Evolutionary conservation across 345 rosid species (phyloP).

Genomic region (Diplotaxis tenuifolia): DNA sequence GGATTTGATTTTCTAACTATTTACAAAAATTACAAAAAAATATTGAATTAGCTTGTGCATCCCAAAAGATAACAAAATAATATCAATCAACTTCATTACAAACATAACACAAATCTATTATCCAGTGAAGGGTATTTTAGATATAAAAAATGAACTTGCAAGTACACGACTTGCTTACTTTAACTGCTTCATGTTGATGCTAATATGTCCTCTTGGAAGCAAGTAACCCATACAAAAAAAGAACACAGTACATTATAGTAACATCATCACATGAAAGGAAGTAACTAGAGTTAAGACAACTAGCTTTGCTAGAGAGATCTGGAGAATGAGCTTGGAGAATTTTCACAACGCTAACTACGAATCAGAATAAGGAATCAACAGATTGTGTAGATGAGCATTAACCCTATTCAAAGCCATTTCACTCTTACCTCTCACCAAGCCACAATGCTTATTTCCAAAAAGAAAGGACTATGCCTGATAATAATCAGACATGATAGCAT

Average conservation of each 20-base stretch:
- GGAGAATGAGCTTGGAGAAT: conserved; percentile 7
- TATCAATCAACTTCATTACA: neutral
- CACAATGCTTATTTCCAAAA: conserved; percentile 7
- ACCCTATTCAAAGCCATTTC: conserved; percentile 1
- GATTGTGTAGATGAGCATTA: neutral
- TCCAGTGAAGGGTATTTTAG: neutral
- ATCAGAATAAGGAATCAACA: conserved; percentile 6
- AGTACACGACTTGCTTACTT: neutral
- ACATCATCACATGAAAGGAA: neutral
- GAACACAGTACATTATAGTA: neutral
- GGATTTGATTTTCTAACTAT: too few relatives aligned
- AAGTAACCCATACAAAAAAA: neutral
- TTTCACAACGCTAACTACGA: neutral
- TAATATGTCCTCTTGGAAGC: conserved; percentile 7
- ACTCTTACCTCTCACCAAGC: conserved; percentile 8
- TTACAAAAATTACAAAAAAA: too few relatives aligned
- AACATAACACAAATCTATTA: neutral
- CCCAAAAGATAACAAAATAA: neutral
- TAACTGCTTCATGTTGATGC: neutral
- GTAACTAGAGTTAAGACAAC: neutral
- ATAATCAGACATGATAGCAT: neutral
- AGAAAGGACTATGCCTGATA: neutral
- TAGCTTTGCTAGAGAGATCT: neutral
- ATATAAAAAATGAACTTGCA: neutral
- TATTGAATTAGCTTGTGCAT: neutral